phyloP scores from a whole-genome alignment of 1,284 basidiomycete species.

The Trichosporon sp. region DNA sequence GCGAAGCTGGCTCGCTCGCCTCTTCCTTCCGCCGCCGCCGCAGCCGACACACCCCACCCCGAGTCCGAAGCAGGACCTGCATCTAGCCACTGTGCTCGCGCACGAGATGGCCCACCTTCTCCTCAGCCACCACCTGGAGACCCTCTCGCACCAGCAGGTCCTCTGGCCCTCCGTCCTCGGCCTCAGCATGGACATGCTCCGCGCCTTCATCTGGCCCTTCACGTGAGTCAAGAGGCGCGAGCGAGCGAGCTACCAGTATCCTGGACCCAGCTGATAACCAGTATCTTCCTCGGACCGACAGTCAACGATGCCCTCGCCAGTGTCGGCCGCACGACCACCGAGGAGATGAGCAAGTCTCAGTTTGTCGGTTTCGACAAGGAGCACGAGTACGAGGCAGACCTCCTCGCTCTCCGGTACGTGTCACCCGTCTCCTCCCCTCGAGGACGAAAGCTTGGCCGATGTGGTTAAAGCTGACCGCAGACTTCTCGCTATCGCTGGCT shows the following conservation, averaged over 20 bases:
- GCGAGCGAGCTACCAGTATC: too few species aligned
- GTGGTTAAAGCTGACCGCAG: constrained; percentile 53
- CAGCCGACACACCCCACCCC: constrained; percentile 57
- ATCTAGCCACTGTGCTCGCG: constrained; percentile 80
- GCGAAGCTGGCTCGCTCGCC: constrained; percentile 20
- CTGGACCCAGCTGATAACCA: constrained; percentile 19
- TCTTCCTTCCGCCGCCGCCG: constrained; percentile 51
- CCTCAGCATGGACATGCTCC: constrained; percentile 70
- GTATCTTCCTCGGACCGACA: constrained; percentile 82
- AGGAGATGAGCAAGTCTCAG: constrained; percentile 65
- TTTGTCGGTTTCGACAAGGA: constrained; percentile 64
- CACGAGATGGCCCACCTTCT: constrained; percentile 86
- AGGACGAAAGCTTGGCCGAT: too few species aligned
- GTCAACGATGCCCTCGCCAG: constrained; percentile 85
- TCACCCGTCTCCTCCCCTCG: not conserved
- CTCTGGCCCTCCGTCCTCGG: constrained; percentile 77
- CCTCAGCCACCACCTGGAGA: constrained; percentile 84
- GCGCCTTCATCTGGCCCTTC: constrained; percentile 77
- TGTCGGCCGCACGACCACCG: constrained; percentile 71
- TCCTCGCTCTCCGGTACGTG: constrained; percentile 74
- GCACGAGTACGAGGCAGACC: constrained; percentile 84
- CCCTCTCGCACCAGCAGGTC: constrained; percentile 76
- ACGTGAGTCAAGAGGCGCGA: constrained; percentile 58
- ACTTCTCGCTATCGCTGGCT: constrained; percentile 82
- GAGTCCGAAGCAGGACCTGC: constrained; percentile 74